Evolutionary conservation across 2,329 filamentous ascomycete species (phyloP).

Genomic region (Emmonsiellopsis sp.): DNA sequence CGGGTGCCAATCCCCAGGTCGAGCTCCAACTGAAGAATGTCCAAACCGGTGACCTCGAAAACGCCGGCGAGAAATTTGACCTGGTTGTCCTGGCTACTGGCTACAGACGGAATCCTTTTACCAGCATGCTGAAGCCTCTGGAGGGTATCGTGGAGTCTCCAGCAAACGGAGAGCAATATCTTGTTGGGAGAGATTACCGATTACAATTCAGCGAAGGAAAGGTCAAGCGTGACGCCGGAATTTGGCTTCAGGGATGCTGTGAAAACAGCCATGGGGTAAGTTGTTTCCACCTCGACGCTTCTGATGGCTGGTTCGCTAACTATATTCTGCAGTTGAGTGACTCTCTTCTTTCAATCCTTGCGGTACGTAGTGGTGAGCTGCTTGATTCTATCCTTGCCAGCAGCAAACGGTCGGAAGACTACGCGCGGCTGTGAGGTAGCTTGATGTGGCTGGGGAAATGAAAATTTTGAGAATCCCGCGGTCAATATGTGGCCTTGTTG

Average conservation of each 20-base stretch:
- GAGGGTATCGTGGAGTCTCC: slow-evolving; percentile 6
- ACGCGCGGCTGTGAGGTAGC: slow-evolving; percentile 10
- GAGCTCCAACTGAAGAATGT: slow-evolving; percentile 7
- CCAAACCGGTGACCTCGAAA: background rate
- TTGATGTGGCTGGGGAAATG: no score
- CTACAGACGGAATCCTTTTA: slow-evolving; percentile 68
- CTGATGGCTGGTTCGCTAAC: background rate
- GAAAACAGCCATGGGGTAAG: slow-evolving; percentile 69
- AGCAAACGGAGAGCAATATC: slow-evolving; percentile 17
- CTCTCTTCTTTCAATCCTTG: slow-evolving; percentile 68
- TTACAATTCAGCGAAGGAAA: slow-evolving; percentile 60
- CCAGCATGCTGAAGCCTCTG: slow-evolving; percentile 55
- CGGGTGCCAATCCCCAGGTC: slow-evolving; percentile 18
- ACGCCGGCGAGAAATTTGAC: slow-evolving; percentile 51
- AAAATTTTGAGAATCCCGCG: background rate
- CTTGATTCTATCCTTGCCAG: slow-evolving; percentile 11
- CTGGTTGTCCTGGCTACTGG: slow-evolving; percentile 80
- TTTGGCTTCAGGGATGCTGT: slow-evolving; percentile 92
- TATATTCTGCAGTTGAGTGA: slow-evolving; percentile 51
- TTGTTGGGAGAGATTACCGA: slow-evolving; percentile 67
- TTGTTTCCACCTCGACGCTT: background rate
- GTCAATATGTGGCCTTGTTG: no score
- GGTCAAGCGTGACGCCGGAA: slow-evolving; percentile 63
- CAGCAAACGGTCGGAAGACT: slow-evolving; percentile 5
- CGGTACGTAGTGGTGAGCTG: slow-evolving; percentile 35